phyloP scores from a whole-genome alignment of 305 asterid species.

The Rubia balearica region DNA sequence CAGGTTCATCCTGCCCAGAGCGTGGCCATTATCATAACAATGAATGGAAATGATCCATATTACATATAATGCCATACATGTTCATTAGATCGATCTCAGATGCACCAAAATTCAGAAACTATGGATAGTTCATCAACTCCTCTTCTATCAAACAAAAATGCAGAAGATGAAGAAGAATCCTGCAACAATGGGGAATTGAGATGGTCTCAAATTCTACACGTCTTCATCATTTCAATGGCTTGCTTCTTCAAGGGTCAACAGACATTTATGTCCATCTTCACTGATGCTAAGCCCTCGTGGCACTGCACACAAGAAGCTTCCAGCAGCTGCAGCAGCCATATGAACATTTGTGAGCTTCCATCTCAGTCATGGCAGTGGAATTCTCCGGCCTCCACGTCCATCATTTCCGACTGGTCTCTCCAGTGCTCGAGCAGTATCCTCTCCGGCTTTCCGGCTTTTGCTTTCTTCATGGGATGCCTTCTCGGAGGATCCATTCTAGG shows the following conservation, averaged over 20 bases:
- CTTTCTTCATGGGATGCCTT: constrained; percentile 23
- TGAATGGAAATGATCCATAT: too few relatives aligned
- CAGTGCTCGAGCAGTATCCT: constrained; percentile 17
- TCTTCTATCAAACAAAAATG: background rate
- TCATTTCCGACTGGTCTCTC: constrained; percentile 21
- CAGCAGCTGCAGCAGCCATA: constrained; percentile 1
- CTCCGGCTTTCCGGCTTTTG: constrained; percentile 22
- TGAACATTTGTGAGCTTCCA: background rate
- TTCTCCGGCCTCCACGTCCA: constrained; percentile 14
- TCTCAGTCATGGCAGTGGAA: constrained; percentile 13
- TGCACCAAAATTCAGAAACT: background rate
- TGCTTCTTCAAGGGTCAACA: constrained; percentile 26
- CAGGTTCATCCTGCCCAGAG: too few relatives aligned
- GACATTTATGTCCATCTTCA: constrained; percentile 21
- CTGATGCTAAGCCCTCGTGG: constrained; percentile 19
- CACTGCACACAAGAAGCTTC: constrained; percentile 11
- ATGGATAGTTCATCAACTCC: background rate
- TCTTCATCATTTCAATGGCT: constrained; percentile 15
- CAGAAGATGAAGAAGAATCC: background rate
- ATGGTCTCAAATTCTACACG: constrained; percentile 19
- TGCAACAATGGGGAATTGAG: constrained; percentile 13
- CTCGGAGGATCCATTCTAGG: constrained; percentile 24
- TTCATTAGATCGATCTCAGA: too few relatives aligned
- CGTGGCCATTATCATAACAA: too few relatives aligned
- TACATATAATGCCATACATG: too few relatives aligned